Percentiles rank a stretch among this genome's conserved stretches.
Evolutionary conservation across 345 rosid genomes (phyloP).

Genomic region (Hibiscus mutabilis): DNA sequence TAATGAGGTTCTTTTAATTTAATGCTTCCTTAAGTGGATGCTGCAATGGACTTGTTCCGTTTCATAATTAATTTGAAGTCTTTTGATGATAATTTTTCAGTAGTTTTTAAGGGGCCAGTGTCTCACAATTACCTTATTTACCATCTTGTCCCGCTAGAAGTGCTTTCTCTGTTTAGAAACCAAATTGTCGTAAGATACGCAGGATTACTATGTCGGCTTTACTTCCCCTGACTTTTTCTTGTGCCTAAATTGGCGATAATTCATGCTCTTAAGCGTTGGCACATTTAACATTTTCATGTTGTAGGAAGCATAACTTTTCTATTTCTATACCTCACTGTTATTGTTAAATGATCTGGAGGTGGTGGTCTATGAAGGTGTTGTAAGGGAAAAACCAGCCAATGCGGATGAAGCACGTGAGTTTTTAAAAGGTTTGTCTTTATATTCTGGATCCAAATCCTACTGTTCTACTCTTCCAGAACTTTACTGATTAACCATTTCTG

Average conservation of each 20-base stretch:
- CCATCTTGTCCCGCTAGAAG: background rate
- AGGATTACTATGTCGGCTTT: background rate
- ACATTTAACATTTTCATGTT: constrained; percentile 3
- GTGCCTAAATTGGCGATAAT: constrained; percentile 16
- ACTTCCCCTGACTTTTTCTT: background rate
- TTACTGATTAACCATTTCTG: background rate
- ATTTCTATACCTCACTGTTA: constrained; percentile 27
- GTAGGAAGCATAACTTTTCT: constrained; percentile 5
- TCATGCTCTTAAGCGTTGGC: constrained; percentile 6
- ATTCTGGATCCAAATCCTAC: constrained; percentile 2
- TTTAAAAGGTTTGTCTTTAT: background rate
- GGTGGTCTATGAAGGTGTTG: constrained; percentile 69
- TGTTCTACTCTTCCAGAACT: constrained; percentile 4
- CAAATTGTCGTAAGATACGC: background rate
- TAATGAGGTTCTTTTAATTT: background rate
- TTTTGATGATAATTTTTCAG: background rate
- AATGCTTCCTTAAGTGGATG: background rate
- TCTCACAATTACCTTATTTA: background rate
- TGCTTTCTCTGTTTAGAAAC: background rate
- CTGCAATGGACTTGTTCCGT: background rate
- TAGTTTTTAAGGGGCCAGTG: background rate
- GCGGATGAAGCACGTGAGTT: constrained; percentile 71
- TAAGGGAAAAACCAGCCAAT: constrained; percentile 80
- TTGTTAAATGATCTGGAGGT: constrained; percentile 50
- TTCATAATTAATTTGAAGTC: background rate